Evolutionary conservation across 1,284 basidiomycete genomes (phyloP), one percentile per base, ranked within the genome.

Genomic region (Megacollybia platyphylla): DNA sequence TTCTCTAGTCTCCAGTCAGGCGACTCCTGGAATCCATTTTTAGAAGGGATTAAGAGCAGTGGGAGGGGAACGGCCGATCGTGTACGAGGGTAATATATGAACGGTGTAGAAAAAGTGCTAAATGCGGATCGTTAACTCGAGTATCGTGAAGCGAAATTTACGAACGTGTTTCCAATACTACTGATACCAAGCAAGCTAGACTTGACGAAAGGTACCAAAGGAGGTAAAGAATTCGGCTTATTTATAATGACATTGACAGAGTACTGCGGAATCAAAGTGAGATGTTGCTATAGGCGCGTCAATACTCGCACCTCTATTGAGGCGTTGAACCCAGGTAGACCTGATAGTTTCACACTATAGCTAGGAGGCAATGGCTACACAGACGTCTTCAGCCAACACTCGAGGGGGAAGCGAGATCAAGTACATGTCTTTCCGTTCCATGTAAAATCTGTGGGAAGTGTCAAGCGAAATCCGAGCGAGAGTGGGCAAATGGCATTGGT

Each of bases 271-370:
- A 18, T 39, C 13, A 15, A 15, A 39, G 41, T 37, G 17, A 46
- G 20, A 41, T n/a, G 1, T 36, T 8, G 24, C 32, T 27, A 27
- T 28, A 34, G 7, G 9, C 17, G 41, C 24, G 29, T 27, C 9
- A 13, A 15, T 24, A 27, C 28, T 36, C 36, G 41, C 54, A 68
- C 68, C 42, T 69, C 65, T 42, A 81, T 71, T 29, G 61, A 64
- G 15, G 79, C 77, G 7, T 61, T 60, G 51, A 83, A 83, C 3
- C 81, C 81, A 7, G 82, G 81, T 2, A 85, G 58, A 2, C 79
- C 78, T 27, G 68, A 68, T 11, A 83, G 63, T 49, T 74, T 74
- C 15, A 73, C 71, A 44, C 70, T 60, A 51, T 73, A 80, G 13
- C 71, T 77, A 1, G 81, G 79, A 24, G 82, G 81, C 28, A 84